A percentile compares a stretch with the other conserved stretches of the same genome.
phyloP scores from a whole-genome alignment of 768 basidiomycete genomes.

The Lentinula sp. region DNA sequence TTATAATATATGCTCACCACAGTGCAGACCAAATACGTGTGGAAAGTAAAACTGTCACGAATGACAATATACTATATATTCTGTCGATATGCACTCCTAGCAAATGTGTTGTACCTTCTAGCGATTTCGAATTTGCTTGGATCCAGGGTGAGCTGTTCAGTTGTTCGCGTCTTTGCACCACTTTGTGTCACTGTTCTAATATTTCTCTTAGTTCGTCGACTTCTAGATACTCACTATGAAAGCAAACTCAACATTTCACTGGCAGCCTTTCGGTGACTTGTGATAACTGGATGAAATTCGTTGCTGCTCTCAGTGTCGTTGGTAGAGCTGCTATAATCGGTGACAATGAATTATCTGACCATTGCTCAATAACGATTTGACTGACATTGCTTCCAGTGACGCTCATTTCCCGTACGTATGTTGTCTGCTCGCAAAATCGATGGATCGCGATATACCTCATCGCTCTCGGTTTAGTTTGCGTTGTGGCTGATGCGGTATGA shows the following conservation, averaged over 20 bases:
- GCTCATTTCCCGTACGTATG: conserved; percentile 14
- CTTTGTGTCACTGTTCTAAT: background rate
- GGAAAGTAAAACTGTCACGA: conserved; percentile 18
- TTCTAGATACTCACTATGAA: background rate
- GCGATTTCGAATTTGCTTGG: conserved; percentile 15
- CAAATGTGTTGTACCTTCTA: conserved; percentile 25
- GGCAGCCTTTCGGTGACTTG: conserved; percentile 14
- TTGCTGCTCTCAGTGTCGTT: conserved; percentile 22
- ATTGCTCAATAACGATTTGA: background rate
- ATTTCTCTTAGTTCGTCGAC: background rate
- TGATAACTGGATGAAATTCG: conserved; percentile 18
- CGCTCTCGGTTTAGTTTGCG: conserved; percentile 14
- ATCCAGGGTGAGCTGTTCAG: background rate
- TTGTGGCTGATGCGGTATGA: conserved; percentile 19
- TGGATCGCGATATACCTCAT: conserved; percentile 13
- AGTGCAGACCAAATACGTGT: conserved; percentile 19
- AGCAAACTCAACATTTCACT: background rate
- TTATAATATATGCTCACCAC: background rate
- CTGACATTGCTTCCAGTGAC: conserved; percentile 1
- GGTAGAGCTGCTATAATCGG: conserved; percentile 23
- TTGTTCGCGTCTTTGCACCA: background rate
- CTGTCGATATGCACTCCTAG: conserved; percentile 27
- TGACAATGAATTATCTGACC: conserved; percentile 6
- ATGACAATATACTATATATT: conserved; percentile 25
- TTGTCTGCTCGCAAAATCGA: conserved; percentile 13